Evolutionary conservation across 805 yeast genomes (phyloP), one percentile per base, ranked within the genome.

Genomic region (Saccharomycopsis sp.): DNA sequence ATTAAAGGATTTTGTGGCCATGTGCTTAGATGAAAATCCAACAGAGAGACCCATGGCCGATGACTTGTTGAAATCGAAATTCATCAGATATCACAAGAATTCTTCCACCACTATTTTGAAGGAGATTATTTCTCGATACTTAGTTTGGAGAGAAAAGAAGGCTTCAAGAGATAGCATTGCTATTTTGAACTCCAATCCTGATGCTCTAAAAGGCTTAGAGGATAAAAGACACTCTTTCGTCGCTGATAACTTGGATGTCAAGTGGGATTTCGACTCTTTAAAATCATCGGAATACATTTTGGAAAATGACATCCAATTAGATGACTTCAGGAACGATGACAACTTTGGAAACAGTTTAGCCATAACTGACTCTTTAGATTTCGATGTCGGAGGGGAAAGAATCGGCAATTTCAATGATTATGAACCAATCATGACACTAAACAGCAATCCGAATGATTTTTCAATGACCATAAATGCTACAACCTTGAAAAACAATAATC

Each of bases 21-120:
- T 81, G 35, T 89, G 97, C 61, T 67, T 92, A 32, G 97, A 94
- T 57, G 98, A 94, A 59, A 84, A 82, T 44, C 95, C 97, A 0
- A 80, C 75, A 12, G 94, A 84, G 53, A 68, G 99, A 51, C 82
- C 89, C 0, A 65, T 74, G 33, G 96, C 97, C 2, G 96, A 86
- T 35, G 95, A 83, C 31, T 62, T 92, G 34, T 60, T 75, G 43
- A 84, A 80, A 53, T 71, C 87, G 38, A 82, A 74, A 57, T 80
- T 89, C 47, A 72, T 92, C 38, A 73, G 73, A 49, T 57, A 66
- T 34, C 75, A 81, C 56, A 77, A 74, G 50, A 71, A 68, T 48
- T 56, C 71, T 2, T 75, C 87, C 3, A 80, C 86, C 0, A 38
- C 69, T 2, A 60, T 72, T 0, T 60, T 92, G 45, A 77, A 77